phyloP scores from a whole-genome alignment of 768 basidiomycete species.

The Melanogaster broomeanus region DNA sequence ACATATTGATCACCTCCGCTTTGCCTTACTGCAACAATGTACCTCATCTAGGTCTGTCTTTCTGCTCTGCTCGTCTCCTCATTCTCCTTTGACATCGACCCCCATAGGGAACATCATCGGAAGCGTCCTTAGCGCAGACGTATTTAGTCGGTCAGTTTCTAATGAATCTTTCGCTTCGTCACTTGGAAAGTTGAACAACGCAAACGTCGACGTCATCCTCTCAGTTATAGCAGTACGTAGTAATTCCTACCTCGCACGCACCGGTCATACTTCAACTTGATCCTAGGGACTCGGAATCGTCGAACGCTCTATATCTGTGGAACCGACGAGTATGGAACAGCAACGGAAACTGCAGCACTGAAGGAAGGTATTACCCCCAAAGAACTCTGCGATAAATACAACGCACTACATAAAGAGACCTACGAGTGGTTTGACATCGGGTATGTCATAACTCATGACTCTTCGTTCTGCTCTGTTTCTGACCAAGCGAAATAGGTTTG shows the following conservation, averaged over 20 bases:
- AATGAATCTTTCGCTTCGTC: not conserved
- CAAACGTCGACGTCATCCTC: not conserved
- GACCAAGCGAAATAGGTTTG: constrained; percentile 58
- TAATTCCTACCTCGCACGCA: not conserved
- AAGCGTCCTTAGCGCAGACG: constrained; percentile 95
- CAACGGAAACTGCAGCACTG: constrained; percentile 95
- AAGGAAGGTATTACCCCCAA: constrained; percentile 81
- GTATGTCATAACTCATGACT: constrained; percentile 39
- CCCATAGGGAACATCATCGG: constrained; percentile 83
- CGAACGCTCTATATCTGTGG: constrained; percentile 95
- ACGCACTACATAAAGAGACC: constrained; percentile 84
- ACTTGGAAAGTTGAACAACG: constrained; percentile 4
- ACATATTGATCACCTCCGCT: constrained; percentile 92
- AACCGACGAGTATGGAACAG: constrained; percentile 99
- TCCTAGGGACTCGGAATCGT: constrained; percentile 69
- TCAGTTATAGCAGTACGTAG: constrained; percentile 62
- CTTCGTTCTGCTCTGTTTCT: not conserved
- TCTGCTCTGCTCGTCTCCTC: constrained; percentile 8
- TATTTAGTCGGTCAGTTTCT: constrained; percentile 83
- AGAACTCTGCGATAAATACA: constrained; percentile 89
- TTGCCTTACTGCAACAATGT: constrained; percentile 97
- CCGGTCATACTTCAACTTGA: not conserved
- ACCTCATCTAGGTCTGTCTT: constrained; percentile 80
- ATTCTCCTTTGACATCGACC: constrained; percentile 2
- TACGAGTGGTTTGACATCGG: constrained; percentile 99